phyloP scores from a whole-genome alignment of 2,329 filamentous ascomycete genomes.

The Ascochyta clinopodiicola region DNA sequence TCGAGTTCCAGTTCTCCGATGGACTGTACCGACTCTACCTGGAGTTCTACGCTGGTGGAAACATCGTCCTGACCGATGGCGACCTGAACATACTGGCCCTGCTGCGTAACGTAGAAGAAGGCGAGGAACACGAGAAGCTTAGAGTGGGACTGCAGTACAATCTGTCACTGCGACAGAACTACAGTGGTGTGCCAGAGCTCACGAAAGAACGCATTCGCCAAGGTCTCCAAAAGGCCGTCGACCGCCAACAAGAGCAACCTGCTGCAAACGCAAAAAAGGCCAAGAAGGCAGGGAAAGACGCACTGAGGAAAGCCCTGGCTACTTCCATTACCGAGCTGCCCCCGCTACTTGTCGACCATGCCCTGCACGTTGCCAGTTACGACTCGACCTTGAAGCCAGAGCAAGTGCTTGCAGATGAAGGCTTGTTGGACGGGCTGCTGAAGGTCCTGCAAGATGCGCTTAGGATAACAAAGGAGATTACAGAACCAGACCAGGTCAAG shows the following conservation, averaged over 20 bases:
- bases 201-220: conserved; percentile 74
- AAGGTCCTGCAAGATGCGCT: conserved; percentile 73
- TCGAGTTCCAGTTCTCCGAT: conserved; percentile 92
- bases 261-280: conserved; percentile 68
- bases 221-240: conserved; percentile 71
- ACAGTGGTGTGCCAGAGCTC: conserved; percentile 73
- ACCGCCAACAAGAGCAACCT: conserved; percentile 61
- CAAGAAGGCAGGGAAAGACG: conserved; percentile 75
- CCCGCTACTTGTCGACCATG: conserved; percentile 86
- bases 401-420: conserved; percentile 71
- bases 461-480: conserved; percentile 72
- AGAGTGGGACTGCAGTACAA: conserved; percentile 79
- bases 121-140: conserved; percentile 83
- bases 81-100: conserved; percentile 83
- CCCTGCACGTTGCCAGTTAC: conserved; percentile 72
- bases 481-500: conserved; percentile 67
- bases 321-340: conserved; percentile 87
- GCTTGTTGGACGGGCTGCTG: conserved; percentile 70
- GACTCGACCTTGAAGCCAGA: conserved; percentile 72
- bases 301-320: conserved; percentile 79
- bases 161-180: conserved; percentile 84
- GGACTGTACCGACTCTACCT: conserved; percentile 86
- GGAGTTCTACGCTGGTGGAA: conserved; percentile 96
- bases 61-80: conserved; percentile 88
- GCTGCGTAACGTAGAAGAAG: conserved; percentile 79